These are phyloP conservation scores for Sanghuangporus sanghuang DNA, from an alignment of 1,284 basidiomycete species.

Conservation along the genomic window DNA sequence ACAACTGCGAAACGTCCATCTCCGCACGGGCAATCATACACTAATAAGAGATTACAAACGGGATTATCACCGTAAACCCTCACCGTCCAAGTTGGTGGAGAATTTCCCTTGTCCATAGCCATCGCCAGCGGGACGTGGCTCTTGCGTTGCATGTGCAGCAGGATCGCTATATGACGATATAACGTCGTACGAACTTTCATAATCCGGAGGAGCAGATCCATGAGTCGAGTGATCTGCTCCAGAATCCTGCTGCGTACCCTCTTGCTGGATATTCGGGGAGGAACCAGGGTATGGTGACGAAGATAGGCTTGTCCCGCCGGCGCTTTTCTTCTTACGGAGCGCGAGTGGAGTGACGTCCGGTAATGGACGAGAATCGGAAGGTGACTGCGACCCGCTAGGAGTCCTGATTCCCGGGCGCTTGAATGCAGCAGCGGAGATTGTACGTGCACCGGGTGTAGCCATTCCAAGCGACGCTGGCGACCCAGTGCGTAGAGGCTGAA, in stretches of 20 bases:
- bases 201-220: neutral
- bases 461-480: constrained; percentile 25
- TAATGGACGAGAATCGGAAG: constrained; percentile 14
- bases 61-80: constrained; percentile 2
- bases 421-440: constrained; percentile 73
- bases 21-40: neutral
- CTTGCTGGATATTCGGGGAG: neutral
- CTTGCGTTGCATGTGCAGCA: constrained; percentile 24
- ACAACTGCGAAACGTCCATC: too few species aligned
- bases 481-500: constrained; percentile 26
- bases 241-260: neutral
- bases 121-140: constrained; percentile 15
- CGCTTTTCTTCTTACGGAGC: constrained; percentile 37
- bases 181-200: constrained; percentile 2
- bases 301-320: constrained; percentile 8
- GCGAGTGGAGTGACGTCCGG: constrained; percentile 44
- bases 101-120: constrained; percentile 36
- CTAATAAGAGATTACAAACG: neutral
- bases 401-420: constrained; percentile 45
- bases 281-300: constrained; percentile 20
- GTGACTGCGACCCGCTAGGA: constrained; percentile 19
- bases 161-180: constrained; percentile 15
- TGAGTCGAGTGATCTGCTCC: neutral
- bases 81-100: constrained; percentile 34
- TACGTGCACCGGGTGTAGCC: constrained; percentile 37